Conservation (phyloP, 495 filamentous ascomycete species). For the Pyrenula aspistea region DNA sequence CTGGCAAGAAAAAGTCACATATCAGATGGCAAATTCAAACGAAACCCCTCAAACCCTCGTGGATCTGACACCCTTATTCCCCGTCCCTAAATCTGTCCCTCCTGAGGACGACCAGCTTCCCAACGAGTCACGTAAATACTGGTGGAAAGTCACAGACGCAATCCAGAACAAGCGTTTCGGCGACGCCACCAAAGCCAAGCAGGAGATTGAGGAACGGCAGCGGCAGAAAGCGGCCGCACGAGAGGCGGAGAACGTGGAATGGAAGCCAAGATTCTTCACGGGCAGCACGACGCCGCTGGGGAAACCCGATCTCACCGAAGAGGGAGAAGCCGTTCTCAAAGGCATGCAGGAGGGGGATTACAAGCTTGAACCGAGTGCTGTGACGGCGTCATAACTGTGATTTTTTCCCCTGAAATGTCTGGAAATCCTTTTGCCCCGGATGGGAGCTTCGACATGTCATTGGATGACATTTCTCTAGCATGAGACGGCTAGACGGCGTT, state of each 20-base stretch:
- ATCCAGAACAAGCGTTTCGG: constrained; percentile 74
- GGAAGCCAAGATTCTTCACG: constrained; percentile 86
- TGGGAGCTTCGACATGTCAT: no score
- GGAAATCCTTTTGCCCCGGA: no score
- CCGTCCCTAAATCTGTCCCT: constrained; percentile 65
- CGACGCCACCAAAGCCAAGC: constrained; percentile 74
- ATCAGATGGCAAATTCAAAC: constrained; percentile 40
- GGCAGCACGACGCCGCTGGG: constrained; percentile 60
- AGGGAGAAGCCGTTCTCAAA: constrained; percentile 58
- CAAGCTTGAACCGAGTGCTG: constrained; percentile 20
- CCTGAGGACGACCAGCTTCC: constrained; percentile 64
- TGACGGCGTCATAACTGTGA: constrained; percentile 11
- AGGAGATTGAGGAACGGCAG: constrained; percentile 85
- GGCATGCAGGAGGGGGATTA: constrained; percentile 53
- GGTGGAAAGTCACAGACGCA: constrained; percentile 77
- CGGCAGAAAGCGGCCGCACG: constrained; percentile 72
- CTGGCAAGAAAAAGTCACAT: constrained; percentile 67
- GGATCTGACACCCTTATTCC: constrained; percentile 70
- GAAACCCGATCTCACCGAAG: constrained; percentile 66
- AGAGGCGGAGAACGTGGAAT: constrained; percentile 49
- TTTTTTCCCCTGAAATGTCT: no score
- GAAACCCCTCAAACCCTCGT: constrained; percentile 64
- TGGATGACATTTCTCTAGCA: no score
- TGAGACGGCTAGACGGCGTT: no score
- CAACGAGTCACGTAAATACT: constrained; percentile 84